phyloP scores from a whole-genome alignment of 108 stramenopile species.

The Pseudonitzschia delicatissima region DNA sequence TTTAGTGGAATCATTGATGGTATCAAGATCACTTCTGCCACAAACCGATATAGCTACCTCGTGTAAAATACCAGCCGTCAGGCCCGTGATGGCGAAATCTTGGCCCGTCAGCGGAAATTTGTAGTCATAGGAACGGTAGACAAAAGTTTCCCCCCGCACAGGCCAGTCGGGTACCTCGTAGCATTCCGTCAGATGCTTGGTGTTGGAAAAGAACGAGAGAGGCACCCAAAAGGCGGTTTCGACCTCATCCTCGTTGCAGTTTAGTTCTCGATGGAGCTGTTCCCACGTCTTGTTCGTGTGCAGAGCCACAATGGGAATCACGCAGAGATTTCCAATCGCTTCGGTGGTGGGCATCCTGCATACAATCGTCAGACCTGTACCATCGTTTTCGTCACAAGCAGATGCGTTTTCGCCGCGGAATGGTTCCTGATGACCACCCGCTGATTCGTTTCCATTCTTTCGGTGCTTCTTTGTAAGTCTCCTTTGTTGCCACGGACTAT shows the following conservation, averaged over 20 bases:
- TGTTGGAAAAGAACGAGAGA: conserved; percentile 22
- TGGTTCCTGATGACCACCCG: background rate
- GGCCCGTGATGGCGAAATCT: conserved; percentile 55
- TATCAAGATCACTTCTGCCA: conserved; percentile 2
- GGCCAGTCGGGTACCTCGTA: conserved; percentile 34
- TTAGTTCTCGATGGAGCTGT: conserved; percentile 16
- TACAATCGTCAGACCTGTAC: conserved; percentile 19
- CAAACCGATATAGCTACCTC: conserved; percentile 45
- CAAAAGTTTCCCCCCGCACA: conserved; percentile 31
- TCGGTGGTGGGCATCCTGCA: conserved; percentile 47
- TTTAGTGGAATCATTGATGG: no score
- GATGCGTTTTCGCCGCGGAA: background rate
- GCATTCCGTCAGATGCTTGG: background rate
- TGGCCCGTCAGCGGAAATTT: conserved; percentile 7
- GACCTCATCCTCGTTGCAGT: conserved; percentile 52
- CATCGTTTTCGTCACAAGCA: background rate
- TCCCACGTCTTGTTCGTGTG: background rate
- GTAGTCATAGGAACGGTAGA: conserved; percentile 50
- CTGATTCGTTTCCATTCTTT: background rate
- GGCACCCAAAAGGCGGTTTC: conserved; percentile 68
- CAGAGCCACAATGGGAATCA: conserved; percentile 61
- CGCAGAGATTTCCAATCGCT: conserved; percentile 47
- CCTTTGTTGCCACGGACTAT: background rate
- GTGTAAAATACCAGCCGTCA: conserved; percentile 65
- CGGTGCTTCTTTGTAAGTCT: background rate